Conservation (phyloP, 148 eudicot genomes). For the Simmondsia chinensis region DNA sequence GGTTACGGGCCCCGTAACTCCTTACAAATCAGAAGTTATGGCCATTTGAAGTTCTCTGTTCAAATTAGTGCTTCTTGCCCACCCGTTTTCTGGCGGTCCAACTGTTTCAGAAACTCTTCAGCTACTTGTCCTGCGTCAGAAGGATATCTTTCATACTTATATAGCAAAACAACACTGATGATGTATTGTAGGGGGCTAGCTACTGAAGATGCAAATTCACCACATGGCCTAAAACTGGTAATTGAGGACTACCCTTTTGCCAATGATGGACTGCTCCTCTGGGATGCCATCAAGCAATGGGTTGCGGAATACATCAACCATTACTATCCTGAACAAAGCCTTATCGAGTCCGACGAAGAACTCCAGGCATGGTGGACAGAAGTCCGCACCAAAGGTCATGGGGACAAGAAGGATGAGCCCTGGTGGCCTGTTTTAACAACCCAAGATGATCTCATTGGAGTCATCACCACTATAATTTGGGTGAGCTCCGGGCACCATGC, state of each 20-base stretch:
- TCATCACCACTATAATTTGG: slow-evolving; percentile 69
- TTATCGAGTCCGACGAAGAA: slow-evolving; percentile 21
- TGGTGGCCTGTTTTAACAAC: slow-evolving; percentile 74
- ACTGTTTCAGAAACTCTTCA: too few relatives aligned
- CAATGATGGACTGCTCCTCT: slow-evolving; percentile 42
- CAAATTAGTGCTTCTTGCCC: too few relatives aligned
- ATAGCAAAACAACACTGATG: too few relatives aligned
- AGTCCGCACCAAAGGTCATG: slow-evolving; percentile 50
- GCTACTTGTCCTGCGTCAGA: too few relatives aligned
- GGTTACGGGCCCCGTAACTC: too few relatives aligned
- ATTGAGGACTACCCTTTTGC: slow-evolving; percentile 59
- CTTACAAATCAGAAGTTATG: too few relatives aligned
- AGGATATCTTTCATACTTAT: too few relatives aligned
- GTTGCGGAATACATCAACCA: slow-evolving; percentile 34
- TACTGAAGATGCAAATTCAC: slow-evolving; percentile 26
- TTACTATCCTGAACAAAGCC: slow-evolving; percentile 27
- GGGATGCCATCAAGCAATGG: slow-evolving; percentile 48
- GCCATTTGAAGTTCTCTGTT: too few relatives aligned
- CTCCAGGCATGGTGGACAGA: slow-evolving; percentile 83
- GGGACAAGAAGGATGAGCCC: slow-evolving; percentile 58
- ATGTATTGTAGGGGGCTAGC: slow-evolving; percentile 67
- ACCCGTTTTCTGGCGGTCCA: too few relatives aligned
- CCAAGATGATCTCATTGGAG: slow-evolving; percentile 24
- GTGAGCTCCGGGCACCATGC: slow-evolving; percentile 78
- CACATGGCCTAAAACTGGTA: slow-evolving; percentile 42